These are phyloP conservation scores for Udeniomyces megalosporus DNA, from an alignment of 768 basidiomycete genomes.

Conservation along the genomic window DNA sequence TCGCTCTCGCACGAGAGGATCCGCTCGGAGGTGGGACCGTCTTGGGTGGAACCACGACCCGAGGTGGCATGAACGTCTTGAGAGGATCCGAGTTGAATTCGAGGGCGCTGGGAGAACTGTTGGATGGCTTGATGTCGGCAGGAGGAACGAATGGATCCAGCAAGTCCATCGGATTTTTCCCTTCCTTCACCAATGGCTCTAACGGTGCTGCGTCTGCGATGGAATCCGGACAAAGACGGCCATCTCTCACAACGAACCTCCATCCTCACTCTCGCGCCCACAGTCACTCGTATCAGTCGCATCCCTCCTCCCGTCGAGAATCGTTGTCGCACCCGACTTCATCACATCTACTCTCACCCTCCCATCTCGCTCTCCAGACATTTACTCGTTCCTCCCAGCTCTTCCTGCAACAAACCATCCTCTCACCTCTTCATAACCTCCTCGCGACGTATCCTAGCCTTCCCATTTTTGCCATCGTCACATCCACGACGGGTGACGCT, in stretches of 20 bases:
- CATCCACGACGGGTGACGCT: slow-evolving; percentile 26
- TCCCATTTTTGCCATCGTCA: slow-evolving; percentile 28
- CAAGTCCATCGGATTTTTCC: no score
- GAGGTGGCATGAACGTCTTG: slow-evolving; percentile 51
- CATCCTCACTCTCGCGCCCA: no score
- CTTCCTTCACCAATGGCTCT: no score
- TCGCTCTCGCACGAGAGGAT: slow-evolving; percentile 44
- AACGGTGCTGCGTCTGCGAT: no score
- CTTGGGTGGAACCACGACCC: slow-evolving; percentile 41
- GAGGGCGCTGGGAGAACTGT: slow-evolving; percentile 48
- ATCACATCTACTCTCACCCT: slow-evolving; percentile 10
- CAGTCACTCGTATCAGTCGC: background rate
- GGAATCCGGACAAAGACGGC: no score
- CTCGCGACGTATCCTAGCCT: slow-evolving; percentile 57
- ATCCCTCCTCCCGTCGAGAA: background rate
- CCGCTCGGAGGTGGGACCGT: slow-evolving; percentile 26
- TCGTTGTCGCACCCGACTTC: background rate
- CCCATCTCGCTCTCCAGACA: slow-evolving; percentile 21
- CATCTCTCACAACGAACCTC: no score
- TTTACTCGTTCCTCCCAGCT: slow-evolving; percentile 58
- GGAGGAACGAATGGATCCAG: no score
- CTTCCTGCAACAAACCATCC: slow-evolving; percentile 63
- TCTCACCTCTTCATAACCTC: slow-evolving; percentile 62
- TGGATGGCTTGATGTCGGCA: slow-evolving; percentile 32
- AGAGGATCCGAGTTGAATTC: slow-evolving; percentile 75